Conservation (phyloP, 331 rosid species). For the Saraca asoca region DNA sequence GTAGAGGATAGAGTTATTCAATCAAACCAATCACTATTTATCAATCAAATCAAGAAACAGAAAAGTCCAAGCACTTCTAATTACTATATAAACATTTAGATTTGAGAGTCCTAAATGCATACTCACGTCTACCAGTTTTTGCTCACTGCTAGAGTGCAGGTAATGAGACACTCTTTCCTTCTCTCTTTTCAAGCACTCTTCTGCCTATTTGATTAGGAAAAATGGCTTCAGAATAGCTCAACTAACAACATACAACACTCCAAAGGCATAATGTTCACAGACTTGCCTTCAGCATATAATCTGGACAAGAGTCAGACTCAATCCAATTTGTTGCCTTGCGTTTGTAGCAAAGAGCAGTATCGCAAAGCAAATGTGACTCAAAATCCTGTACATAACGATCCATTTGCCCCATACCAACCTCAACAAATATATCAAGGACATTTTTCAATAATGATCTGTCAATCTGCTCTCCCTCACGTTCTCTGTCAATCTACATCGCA, state of each 20-base stretch:
- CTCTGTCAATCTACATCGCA: constrained; percentile 61
- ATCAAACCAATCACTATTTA: neutral
- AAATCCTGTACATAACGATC: constrained; percentile 59
- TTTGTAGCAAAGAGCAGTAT: constrained; percentile 64
- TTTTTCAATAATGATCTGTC: constrained; percentile 70
- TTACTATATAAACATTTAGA: neutral
- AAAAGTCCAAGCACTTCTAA: neutral
- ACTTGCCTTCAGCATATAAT: constrained; percentile 79
- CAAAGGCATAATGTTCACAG: constrained; percentile 7
- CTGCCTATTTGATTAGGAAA: constrained; percentile 51
- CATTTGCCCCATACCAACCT: constrained; percentile 70
- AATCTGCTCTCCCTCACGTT: constrained; percentile 82
- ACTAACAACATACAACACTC: neutral
- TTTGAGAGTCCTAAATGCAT: neutral
- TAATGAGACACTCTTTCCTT: constrained; percentile 73
- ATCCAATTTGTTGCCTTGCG: constrained; percentile 79
- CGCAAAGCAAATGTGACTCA: constrained; percentile 58
- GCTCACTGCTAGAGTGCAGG: constrained; percentile 69
- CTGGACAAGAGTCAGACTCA: constrained; percentile 71
- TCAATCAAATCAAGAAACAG: neutral
- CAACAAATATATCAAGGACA: constrained; percentile 67
- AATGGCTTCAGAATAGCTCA: neutral
- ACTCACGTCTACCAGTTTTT: constrained; percentile 72
- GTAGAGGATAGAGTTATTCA: neutral
- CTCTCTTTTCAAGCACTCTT: constrained; percentile 77